Evolutionary conservation across 768 basidiomycete genomes (phyloP), one percentile per base, ranked within the genome.

Genomic region (Krasilnikovozyma curviuscula): DNA sequence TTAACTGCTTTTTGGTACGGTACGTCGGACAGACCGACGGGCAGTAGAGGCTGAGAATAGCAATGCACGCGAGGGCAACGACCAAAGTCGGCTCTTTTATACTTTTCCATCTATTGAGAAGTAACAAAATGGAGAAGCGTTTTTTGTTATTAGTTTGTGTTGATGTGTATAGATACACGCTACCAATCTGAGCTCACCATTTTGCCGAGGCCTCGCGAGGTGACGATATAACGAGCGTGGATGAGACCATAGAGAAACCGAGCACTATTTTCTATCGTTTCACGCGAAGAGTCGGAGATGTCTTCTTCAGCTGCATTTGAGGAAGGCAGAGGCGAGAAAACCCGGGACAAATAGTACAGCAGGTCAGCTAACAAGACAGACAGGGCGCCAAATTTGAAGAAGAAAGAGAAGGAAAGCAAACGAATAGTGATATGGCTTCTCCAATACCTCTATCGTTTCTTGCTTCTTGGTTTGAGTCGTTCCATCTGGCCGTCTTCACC

Each of bases 1-100:
- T 98, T 98, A 63, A 97, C 91, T 27, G 86, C 88, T 68, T 97
- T 98, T 63, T 93, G 84, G 65, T 93, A 97, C 0, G 93, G 83
- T n/a, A 86, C 73, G 65, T 98, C 93, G 52, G 83, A 88, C 25
- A 97, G 77, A 16, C 93, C 93, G 54, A 97, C 84, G 14, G 93
- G 93, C 28, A 97, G 81, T 54, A 98, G 82, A 14, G 88, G 80
- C 62, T 97, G 93, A 5, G 75, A 73, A 61, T 85, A 81, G 70
- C 93, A 97, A 56, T 91, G 75, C 23, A 97, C 93, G 54, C 93
- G 83, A 3, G 93, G 93, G 67, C 93, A 98, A 40, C 93, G 82
- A 24, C 93, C 91, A 58, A 98, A 98, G 64, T 98, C 93, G 46
- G 84, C 88, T 55, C 84, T 81, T 65, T 89, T 93, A 72, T 91